Evolutionary conservation across 805 yeast species (phyloP).

Genomic region (Hanseniaspora nectarophila): DNA sequence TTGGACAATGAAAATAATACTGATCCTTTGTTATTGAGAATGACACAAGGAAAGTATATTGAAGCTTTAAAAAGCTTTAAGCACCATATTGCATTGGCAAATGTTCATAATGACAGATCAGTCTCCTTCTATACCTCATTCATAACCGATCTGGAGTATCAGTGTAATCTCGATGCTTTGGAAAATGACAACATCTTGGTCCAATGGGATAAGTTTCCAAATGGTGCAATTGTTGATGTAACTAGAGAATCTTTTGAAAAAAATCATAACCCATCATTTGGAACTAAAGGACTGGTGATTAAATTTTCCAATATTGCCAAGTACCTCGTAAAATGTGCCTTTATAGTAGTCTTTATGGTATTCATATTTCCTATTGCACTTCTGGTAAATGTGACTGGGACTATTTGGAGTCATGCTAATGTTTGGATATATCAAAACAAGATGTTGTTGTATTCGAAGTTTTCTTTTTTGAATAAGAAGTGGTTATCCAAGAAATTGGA

Average conservation of each 20-base stretch:
- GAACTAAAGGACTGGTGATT: background rate
- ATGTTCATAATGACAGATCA: constrained; percentile 69
- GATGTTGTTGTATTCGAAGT: background rate
- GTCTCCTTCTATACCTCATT: constrained; percentile 80
- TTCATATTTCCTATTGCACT: background rate
- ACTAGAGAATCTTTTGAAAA: background rate
- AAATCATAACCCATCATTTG: background rate
- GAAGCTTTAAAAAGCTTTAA: constrained; percentile 49
- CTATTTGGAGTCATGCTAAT: background rate
- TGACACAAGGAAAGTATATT: constrained; percentile 32
- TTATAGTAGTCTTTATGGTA: background rate
- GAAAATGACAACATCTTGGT: constrained; percentile 1
- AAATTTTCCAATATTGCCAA: background rate
- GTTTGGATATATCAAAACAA: constrained; percentile 6
- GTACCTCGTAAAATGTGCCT: background rate
- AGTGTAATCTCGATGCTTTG: background rate
- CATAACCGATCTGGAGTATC: constrained; percentile 37
- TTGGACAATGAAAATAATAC: constrained; percentile 26
- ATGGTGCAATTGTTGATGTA: constrained; percentile 6
- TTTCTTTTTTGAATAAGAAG: background rate
- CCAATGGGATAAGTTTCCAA: constrained; percentile 4
- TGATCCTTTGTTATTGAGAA: constrained; percentile 15
- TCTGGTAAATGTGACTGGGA: background rate
- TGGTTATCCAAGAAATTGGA: background rate
- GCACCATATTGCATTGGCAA: constrained; percentile 52